Evolutionary conservation across 345 rosid species (phyloP).

Genomic region (Hirschfeldia incana): DNA sequence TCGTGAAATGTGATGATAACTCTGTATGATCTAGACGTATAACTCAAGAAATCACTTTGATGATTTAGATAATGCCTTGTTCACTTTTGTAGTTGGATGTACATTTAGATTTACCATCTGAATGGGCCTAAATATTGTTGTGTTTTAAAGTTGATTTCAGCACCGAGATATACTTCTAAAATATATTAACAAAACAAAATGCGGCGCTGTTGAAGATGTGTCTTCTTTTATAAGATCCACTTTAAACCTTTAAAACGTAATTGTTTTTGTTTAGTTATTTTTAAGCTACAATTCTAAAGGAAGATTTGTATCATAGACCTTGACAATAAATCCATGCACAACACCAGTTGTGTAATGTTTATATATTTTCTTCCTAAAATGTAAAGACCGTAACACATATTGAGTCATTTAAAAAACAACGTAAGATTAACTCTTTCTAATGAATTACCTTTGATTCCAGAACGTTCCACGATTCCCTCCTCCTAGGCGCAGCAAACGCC

Average conservation of each 20-base stretch:
- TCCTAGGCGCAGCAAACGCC: conserved; percentile 26
- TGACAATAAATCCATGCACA: not conserved
- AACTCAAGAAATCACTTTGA: not conserved
- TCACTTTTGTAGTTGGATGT: not conserved
- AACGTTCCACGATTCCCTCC: conserved; percentile 24
- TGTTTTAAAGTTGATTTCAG: not conserved
- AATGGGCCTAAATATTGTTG: not conserved
- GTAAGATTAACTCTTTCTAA: not conserved
- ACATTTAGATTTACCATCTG: not conserved
- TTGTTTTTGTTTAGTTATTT: not conserved
- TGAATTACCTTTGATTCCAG: conserved; percentile 3
- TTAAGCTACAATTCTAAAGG: not conserved
- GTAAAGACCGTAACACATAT: not conserved
- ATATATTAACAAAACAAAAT: not conserved
- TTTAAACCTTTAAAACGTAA: not conserved
- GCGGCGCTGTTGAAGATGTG: not conserved
- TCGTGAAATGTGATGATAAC: not conserved
- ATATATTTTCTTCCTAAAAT: not conserved
- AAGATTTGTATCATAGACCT: not conserved
- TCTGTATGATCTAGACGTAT: not conserved
- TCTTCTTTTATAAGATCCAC: not conserved
- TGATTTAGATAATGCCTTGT: not conserved
- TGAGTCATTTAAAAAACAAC: not conserved
- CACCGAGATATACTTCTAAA: not conserved
- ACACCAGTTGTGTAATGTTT: not conserved